Base-by-base conservation (phyloP, 2,329 filamentous ascomycete genomes). In the Fusarium lyarnte region DNA sequence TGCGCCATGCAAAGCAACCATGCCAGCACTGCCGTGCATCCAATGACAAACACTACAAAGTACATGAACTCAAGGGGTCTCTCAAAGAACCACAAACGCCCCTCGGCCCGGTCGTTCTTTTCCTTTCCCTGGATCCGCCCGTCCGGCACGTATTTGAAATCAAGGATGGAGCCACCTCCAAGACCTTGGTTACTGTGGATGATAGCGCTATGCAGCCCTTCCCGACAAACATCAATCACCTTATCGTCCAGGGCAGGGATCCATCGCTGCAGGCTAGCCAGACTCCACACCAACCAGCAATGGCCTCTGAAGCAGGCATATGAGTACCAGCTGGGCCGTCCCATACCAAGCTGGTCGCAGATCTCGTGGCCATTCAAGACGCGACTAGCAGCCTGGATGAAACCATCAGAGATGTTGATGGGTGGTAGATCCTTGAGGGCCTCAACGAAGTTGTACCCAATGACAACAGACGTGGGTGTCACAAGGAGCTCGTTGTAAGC, bases 361-460 rank as follows among this genome's bases (percentile, higher is more conserved):
- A 84, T 64, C 49, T 79, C 74, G 58, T 83, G 74, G 0, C 82
- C 82, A 46, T 83, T 84, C 21, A 84, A 72, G 45, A 79, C 78
- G 5, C 82, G 74, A n/a, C 80, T 82, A 66, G 72, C 21, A 66
- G 67, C 67, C 23, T 70, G 66, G 12, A 70, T 70, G 52, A 70
- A 70, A 13, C 49, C 67, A 38, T 70, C 76, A 0, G 82, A 82
- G 29, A 82, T 70, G 41, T 82, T 78, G 29, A 82, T 75, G 1
- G 82, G 82, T 1, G 81, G 78, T 6, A 82, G 51, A 46, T 82
- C 81, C 41, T 75, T 77, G n/a, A 84, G 70, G 45, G 78, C 79
- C 45, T 83, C 74, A 25, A 84, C 75, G 45, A 84, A 81, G 68
- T 84, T 84, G 62, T 82, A 78, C 1, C 78, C 80, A 25, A 83